Evolutionary conservation across 805 yeast species (phyloP), one percentile per base, ranked within the genome.

Genomic region (Diddensiella caesifluorescens): DNA sequence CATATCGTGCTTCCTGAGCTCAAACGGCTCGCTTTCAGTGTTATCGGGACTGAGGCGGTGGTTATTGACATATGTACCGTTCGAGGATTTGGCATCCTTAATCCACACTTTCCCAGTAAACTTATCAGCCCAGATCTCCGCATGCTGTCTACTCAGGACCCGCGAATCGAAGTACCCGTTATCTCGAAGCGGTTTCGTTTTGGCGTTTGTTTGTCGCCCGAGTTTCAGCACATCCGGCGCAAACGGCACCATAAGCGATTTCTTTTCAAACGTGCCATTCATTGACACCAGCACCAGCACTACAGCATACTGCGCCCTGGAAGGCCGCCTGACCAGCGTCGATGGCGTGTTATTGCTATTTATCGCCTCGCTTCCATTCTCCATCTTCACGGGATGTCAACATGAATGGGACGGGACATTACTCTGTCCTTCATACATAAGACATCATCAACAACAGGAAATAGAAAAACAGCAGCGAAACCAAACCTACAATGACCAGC

Each of bases 111-210:
- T 73, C 4, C 89, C 88, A 3, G 67, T 63, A 20, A 61, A 61
- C 13, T 76, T 69, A 51, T 85, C 92, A 27, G 88, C 76, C 67
- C 76, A 85, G 48, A 92, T 65, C 54, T 85, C 90, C 0, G 99
- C 99, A 64, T 92, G 99, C 56, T 85, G 92, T 50, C 99, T 70
- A 15, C 94, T 81, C 35, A 92, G 72, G 7, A 94, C 97, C 22
- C 97, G 70, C 7, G 96, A 86, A 63, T 92, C 97, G 57, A 92
- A 92, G 60, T 75, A 89, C 0, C 97, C 98, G 59, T 94, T 94
- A 27, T 83, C 80, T 2, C 84, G 64, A 22, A 69, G 64, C 0
- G 82, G 81, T 28, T 67, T 63, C 5, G 74, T 64, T 28, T 69
- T 68, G 2, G 84, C 53, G 43, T 67, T 69, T 69, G 49, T 82